Base-by-base conservation (phyloP, 1,139 yeast species). In the Lodderomyces orthopsilosis region DNA sequence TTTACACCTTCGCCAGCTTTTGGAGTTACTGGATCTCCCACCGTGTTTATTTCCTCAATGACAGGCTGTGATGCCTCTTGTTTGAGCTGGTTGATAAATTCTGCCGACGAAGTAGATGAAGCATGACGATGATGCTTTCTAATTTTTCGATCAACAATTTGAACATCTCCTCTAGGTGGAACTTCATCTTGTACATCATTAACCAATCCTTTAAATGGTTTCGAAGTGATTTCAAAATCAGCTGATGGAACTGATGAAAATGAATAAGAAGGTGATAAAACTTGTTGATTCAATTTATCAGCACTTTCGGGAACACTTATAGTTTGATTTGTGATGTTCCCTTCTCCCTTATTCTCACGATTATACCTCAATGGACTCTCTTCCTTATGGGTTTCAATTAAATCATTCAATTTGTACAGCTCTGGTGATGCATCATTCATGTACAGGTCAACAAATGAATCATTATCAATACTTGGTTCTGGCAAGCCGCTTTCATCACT, bases 131-230 rank as follows among this genome's bases (percentile, higher is more conserved):
- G 53, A 41, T 60, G 62, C 44, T 57, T 61, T 35, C 59, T 51
- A 23, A 61, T 53, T 37, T 52, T 57, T 5, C 53, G 56, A 17
- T 51, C 52, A 10, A 59, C 46, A 8, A 61, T 45, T 21, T 48
- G 55, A 12, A 66, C 53, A 49, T 69, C 75, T 1, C 72, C 71
- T 43, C 74, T 53, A 1, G 70, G 69, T 2, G 74, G 74, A 1
- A 67, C 70, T 34, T 60, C 66, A 2, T 43, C 49, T 45, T 66
- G 53, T 4, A 66, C 51, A 41, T 65, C 70, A 34, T 60, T 53
- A 27, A 66, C 46, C 24, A 62, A 58, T 13, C 50, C 56, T 14
- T 61, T 54, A 37, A 63, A 58, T 21, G 36, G 26, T 6, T 35
- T 37, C 5, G 48, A 46, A 18, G 51, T 30, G 30, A 37, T 37